Base-by-base conservation (phyloP, 73 alveolate species). In the Paramecium bursaria region DNA sequence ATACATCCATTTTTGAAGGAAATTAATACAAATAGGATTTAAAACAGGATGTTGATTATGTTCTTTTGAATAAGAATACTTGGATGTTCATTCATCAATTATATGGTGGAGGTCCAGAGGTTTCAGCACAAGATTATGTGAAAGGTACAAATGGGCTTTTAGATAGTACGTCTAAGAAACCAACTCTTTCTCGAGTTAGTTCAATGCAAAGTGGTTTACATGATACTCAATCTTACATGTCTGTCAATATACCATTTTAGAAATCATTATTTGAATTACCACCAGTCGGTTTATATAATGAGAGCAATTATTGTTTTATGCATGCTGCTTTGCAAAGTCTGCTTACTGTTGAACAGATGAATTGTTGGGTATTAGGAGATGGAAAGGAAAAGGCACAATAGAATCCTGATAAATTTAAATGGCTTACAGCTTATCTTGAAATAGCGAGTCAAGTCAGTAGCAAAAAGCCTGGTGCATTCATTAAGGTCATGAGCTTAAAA, bases 71-170 rank as follows among this genome's bases (percentile, higher is more conserved):
- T 21, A 17, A 57, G 14, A 67, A 67, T 42, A 42, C 82, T 42
- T 67, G 82, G 82, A 17, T 67, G 47, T 67, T 67, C 19, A 42
- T 67, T 15, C 60, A 67, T 14, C 27, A 33, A 14, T 42, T 67
- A 17, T 67, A 67, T 42, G 82, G 82, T 9, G 82, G 82, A 67
- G 82, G 82, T 14, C 82, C 82, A 30, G 82, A 67, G 44, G 55
- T 67, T 47, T 33, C 57, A n/a, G 4, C 27, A 9, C 7, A 67
- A 67, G 82, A 67, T 19, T 67, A 35, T 42, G 44, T n/a, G 2
- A 67, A 67, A 42, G 57, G 55, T 7, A 47, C n/a, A n/a, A n/a
- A n/a, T n/a, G n/a, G 22, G 35, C 50, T 35, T 17, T 14, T 67
- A 14, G 82, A 67, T 22, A 35, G 27, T 67, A 25, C 82, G 21